Base-by-base conservation (phyloP, 2,329 filamentous ascomycete species). In the Alternaria sp. region DNA sequence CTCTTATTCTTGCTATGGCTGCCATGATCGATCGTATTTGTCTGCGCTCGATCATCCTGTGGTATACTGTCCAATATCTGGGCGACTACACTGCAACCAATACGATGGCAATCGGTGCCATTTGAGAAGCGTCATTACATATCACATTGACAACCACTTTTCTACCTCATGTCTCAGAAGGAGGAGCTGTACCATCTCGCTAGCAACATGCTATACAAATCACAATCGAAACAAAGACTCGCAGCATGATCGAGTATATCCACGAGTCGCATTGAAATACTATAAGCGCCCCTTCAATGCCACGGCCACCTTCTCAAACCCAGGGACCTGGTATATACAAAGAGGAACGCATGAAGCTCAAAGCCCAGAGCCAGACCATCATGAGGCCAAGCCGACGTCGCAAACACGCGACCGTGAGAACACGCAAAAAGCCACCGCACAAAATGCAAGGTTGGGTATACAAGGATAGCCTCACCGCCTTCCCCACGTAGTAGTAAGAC, bases 391-490 rank as follows among this genome's bases (percentile, higher is more conserved):
- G 33, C 29, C 46, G 36, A 14, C 28, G 52, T 48, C 53, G 58
- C 34, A 41, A 34, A 41, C 33, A 31, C 24, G 37, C 23, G 29
- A 42, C 21, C 52, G 23, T 17, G 24, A 54, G 40, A 31, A 44
- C n/a, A 34, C 39, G 37, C 37, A 51, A 50, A 60, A 51, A 37
- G 42, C 60, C 58, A 48, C 50, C 46, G 42, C 34, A 46, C 55
- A 48, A 69, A 57, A 71, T 68, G 63, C 58, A 65, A 52, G 39
- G 60, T 68, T 67, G 73, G 74, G 73, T 77, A 76, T 77, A 76
- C 70, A 75, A 71, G 63, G 63, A 63, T 54, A 62, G 56, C 56
- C 67, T 63, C 64, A 65, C 58, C 60, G 48, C 54, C 69, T 66
- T 54, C 59, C 64, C 56, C 51, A 44, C 56, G 50, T 56, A 51